These are phyloP conservation scores for Penicillium brevicompactum DNA, from an alignment of 2,329 filamentous ascomycete genomes.

Conservation along the genomic window DNA sequence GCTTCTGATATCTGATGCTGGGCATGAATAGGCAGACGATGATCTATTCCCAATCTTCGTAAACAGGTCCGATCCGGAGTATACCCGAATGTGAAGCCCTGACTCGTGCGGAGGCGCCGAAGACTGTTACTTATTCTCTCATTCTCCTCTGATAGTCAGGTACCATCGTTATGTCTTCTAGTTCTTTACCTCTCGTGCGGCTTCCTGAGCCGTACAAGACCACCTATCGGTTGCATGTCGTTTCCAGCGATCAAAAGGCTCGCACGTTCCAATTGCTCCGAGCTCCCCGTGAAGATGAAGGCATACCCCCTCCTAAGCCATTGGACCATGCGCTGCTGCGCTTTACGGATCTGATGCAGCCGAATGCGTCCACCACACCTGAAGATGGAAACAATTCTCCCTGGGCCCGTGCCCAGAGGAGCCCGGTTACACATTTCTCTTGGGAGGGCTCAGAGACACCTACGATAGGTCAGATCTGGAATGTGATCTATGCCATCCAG, in stretches of 20 bases:
- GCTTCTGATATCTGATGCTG: neutral
- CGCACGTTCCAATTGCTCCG: constrained; percentile 21
- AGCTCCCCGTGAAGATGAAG: constrained; percentile 20
- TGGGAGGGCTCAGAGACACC: constrained; percentile 36
- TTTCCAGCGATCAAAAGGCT: constrained; percentile 15
- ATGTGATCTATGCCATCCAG: constrained; percentile 41
- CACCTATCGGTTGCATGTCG: constrained; percentile 17
- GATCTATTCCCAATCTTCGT: constrained; percentile 2
- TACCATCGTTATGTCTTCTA: neutral
- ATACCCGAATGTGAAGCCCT: neutral
- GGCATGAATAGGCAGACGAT: neutral
- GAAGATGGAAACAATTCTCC: constrained; percentile 39
- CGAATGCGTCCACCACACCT: constrained; percentile 21
- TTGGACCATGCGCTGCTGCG: constrained; percentile 33
- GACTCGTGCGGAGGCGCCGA: neutral
- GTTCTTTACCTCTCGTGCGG: constrained; percentile 12
- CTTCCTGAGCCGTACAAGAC: constrained; percentile 25
- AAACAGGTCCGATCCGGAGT: neutral
- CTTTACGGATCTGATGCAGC: constrained; percentile 31
- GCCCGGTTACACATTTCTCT: constrained; percentile 32
- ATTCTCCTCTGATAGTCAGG: neutral
- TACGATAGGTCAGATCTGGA: constrained; percentile 43
- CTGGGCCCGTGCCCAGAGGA: constrained; percentile 40
- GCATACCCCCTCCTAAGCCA: constrained; percentile 21
- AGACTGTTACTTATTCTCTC: constrained; percentile 3